Percentiles rank a stretch among this genome's conserved stretches.
Conservation (phyloP, 306 rosid species). For the Cercis canadensis region DNA sequence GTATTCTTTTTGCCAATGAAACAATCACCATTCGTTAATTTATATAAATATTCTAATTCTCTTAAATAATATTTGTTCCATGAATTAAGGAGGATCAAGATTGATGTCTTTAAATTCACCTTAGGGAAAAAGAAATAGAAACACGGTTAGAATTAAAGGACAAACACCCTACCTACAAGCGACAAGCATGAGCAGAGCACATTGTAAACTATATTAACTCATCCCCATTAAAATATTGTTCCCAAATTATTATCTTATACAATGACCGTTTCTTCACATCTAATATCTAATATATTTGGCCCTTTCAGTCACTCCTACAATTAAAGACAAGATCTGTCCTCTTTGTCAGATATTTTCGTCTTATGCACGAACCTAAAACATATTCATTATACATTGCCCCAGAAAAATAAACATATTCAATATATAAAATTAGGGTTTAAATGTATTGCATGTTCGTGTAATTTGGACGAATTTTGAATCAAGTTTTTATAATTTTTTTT, state of each 20-base stretch:
- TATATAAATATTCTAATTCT: no score
- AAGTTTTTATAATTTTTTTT: no score
- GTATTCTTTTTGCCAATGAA: slow-evolving; percentile 34
- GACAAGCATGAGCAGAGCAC: neutral
- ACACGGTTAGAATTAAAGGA: slow-evolving; percentile 2
- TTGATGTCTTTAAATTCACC: neutral
- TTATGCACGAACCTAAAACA: neutral
- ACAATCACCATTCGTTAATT: neutral
- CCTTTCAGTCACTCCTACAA: slow-evolving; percentile 36
- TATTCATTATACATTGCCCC: neutral
- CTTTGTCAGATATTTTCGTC: slow-evolving; percentile 18
- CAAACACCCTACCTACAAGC: neutral
- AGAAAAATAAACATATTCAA: neutral
- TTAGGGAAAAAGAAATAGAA: slow-evolving; percentile 2
- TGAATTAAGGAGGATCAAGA: slow-evolving; percentile 33
- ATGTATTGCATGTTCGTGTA: no score
- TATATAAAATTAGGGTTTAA: slow-evolving; percentile 7
- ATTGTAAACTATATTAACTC: neutral
- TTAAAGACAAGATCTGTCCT: slow-evolving; percentile 35
- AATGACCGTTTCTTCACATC: slow-evolving; percentile 25
- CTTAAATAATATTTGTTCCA: neutral
- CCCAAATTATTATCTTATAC: neutral
- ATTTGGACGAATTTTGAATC: no score
- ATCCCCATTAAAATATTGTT: neutral
- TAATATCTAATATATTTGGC: slow-evolving; percentile 18